Conservation (phyloP, 192 early-diverging fungal genomes). For the Gamsiella multidivaricata region DNA sequence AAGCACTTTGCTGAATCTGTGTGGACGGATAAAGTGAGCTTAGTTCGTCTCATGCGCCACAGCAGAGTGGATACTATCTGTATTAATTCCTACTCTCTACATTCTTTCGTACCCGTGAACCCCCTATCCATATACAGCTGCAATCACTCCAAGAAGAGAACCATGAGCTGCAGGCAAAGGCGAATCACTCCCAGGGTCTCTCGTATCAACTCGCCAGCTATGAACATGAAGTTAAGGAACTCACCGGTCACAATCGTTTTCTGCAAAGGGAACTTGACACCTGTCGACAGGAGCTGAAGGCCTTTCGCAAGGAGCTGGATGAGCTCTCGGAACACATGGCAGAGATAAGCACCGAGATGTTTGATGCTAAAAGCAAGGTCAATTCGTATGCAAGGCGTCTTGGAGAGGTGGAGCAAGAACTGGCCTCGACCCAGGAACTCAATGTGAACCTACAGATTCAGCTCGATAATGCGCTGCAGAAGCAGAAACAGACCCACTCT, state of each 20-base stretch:
- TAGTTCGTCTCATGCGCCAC: too few relatives aligned
- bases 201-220: slow-evolving; percentile 43
- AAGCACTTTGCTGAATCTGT: background rate
- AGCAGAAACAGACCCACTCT: slow-evolving; percentile 66
- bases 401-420: slow-evolving; percentile 67
- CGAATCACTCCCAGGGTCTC: slow-evolving; percentile 43
- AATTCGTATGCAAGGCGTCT: slow-evolving; percentile 64
- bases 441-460: slow-evolving; percentile 65
- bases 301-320: slow-evolving; percentile 68
- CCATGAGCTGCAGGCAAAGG: slow-evolving; percentile 44
- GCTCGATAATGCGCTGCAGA: slow-evolving; percentile 61
- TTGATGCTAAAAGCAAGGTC: slow-evolving; percentile 64
- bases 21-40: too few relatives aligned
- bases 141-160: slow-evolving; percentile 55
- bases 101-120: background rate
- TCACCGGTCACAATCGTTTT: slow-evolving; percentile 60
- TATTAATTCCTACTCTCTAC: background rate
- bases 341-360: slow-evolving; percentile 69
- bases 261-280: slow-evolving; percentile 62
- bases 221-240: slow-evolving; percentile 51
- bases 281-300: slow-evolving; percentile 61
- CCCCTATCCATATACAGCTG: slow-evolving; percentile 17
- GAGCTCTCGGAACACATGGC: slow-evolving; percentile 65
- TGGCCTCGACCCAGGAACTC: slow-evolving; percentile 64
- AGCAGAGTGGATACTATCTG: too few relatives aligned